Base-by-base conservation (phyloP, 2,329 filamentous ascomycete species). In the Alternaria consortialis region DNA sequence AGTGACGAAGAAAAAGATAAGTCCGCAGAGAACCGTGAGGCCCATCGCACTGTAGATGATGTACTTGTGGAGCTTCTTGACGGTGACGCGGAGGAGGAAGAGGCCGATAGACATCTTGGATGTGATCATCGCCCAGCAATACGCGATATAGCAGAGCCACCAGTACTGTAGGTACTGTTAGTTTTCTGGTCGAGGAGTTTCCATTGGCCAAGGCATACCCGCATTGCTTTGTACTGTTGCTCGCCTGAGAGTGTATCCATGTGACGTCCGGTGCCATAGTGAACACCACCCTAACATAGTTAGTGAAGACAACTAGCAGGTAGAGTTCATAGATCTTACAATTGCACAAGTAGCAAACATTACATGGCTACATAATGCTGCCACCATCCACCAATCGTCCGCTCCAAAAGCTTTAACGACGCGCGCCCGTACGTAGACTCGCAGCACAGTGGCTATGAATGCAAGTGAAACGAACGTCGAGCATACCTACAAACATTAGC, bases 1-100 rank as follows among this genome's bases (percentile, higher is more conserved):
- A 6, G 83, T 80, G 59, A 84, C 70, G 67, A 85, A 81, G 71
- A 84, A 83, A 70, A 80, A 80, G 50, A 77, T 66, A 47, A 77
- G 58, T 46, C 77, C 76, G 65, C 80, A 83, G 11, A 77, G 4
- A 3, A 74, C 72, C 3, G 76, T 74, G 4, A 77, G 56, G 6
- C 58, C 50, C 66, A 81, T 81, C 36, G 78, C 73, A 20, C 67
- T 48, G 53, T 75, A 77, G 58, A 83, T 78, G 58, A 82, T 77
- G 60, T 67, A 74, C 8, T 68, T 67, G 40, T 78, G 75, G 2
- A 74, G 31, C 4, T 53, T 32, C 8, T 61, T 67, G 52, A 77
- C 65, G 17, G 74, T 74, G 29, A 78, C 67, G 47, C 76, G 76
- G 17, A 78, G 70, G 8, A 78, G 67, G 60, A 77, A 77, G 23